Conservation (phyloP, 164 flowering plant species). For the Magnolia officinalis region DNA sequence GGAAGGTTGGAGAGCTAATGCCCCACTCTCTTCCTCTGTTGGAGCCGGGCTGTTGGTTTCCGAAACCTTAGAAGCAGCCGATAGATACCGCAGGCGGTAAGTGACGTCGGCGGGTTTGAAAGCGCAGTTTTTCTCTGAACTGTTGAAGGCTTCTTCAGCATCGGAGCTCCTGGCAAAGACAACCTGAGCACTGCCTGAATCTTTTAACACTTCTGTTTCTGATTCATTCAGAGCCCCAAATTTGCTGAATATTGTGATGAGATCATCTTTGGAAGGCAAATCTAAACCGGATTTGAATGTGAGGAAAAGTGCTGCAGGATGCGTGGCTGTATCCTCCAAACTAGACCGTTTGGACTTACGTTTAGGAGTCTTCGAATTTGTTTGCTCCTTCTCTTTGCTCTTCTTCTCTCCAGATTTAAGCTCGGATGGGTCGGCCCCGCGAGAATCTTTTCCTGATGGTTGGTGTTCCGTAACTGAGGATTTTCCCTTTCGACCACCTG, state of each 20-base stretch:
- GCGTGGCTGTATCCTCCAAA: not conserved
- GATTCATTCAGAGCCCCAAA: conserved; percentile 51
- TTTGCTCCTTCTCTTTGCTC: conserved; percentile 18
- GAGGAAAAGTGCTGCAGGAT: conserved; percentile 35
- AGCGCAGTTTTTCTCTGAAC: conserved; percentile 36
- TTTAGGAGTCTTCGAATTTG: conserved; percentile 12
- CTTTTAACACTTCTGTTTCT: conserved; percentile 33
- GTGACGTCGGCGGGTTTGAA: conserved; percentile 39
- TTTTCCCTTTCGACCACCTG: conserved; percentile 8
- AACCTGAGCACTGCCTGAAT: conserved; percentile 34
- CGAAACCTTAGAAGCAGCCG: conserved; percentile 16
- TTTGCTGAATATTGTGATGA: conserved; percentile 30
- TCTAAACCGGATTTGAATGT: conserved; percentile 41
- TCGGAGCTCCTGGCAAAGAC: conserved; percentile 39
- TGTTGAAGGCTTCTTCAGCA: conserved; percentile 46
- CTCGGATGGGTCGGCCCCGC: not conserved
- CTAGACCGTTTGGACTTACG: conserved; percentile 12
- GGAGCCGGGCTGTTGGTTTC: conserved; percentile 4
- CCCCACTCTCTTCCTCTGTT: not conserved
- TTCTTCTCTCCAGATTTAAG: conserved; percentile 7
- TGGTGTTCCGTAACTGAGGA: not conserved
- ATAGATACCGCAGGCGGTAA: conserved; percentile 33
- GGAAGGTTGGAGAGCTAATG: not conserved
- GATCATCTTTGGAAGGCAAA: conserved; percentile 42
- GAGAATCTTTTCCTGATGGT: not conserved